A percentile compares a stretch with the other conserved stretches of the same genome.
These are phyloP conservation scores for Moringa oleifera DNA, from an alignment of 345 rosid genomes.

Conservation along the genomic window DNA sequence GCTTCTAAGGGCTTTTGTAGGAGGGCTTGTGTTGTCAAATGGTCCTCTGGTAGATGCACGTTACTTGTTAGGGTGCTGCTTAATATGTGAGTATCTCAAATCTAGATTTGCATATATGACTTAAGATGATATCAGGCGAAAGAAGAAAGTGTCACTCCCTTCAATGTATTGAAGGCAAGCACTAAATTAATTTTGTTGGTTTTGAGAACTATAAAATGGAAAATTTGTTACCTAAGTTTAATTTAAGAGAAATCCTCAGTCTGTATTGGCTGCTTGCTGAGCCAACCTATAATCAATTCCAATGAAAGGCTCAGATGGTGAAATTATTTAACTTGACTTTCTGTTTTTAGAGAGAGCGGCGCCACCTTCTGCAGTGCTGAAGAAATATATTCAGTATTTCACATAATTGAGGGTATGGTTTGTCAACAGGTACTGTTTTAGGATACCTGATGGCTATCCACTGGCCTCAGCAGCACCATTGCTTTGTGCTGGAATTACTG, in stretches of 20 bases:
- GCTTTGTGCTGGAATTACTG: slow-evolving; percentile 91
- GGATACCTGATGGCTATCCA: slow-evolving; percentile 62
- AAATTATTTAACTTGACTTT: not conserved
- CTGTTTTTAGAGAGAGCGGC: not conserved
- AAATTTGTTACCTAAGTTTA: not conserved
- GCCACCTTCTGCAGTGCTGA: not conserved
- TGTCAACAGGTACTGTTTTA: slow-evolving; percentile 66
- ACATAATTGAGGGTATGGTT: not conserved
- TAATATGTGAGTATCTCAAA: not conserved
- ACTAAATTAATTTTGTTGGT: not conserved
- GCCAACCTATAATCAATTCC: not conserved
- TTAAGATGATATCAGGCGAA: not conserved
- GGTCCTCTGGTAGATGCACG: not conserved
- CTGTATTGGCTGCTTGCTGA: not conserved
- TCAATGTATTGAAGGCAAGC: too few relatives aligned
- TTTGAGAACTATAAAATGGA: not conserved
- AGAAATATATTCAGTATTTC: too few relatives aligned
- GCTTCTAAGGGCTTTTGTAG: not conserved
- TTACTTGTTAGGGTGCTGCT: not conserved
- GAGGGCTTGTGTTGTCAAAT: not conserved
- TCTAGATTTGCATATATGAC: not conserved
- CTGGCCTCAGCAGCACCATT: slow-evolving; percentile 73
- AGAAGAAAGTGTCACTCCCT: too few relatives aligned
- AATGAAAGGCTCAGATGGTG: not conserved
- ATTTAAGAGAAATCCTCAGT: not conserved